Base-by-base conservation (phyloP, 345 rosid species). In the Populus ilicifolia region DNA sequence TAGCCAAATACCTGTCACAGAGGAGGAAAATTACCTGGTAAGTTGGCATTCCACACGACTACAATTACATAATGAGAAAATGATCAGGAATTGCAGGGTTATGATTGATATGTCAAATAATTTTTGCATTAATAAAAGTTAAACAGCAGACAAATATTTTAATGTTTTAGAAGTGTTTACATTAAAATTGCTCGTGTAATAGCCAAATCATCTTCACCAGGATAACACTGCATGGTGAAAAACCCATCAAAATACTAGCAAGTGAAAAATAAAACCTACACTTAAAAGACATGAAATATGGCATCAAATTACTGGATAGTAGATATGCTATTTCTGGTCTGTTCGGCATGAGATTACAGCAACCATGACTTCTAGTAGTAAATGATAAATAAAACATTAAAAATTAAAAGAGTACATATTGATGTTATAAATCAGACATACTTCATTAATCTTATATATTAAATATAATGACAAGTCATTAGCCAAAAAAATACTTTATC, bases 161-260 rank as follows among this genome's bases (percentile, higher is more conserved):
- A 64, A 59, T 23, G n/a, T 76, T 18, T 43, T 14, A 59, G 67
- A 78, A 69, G 71, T 43, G 68, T 93, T 84, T 82, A 96, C 98
- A 91, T 82, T 78, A 96, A 86, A 76, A 89, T 77, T 73, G 92
- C 97, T 72, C 94, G 84, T 80, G 95, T 93, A 82, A 96, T 86
- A 29, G 97, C 99, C 62, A 92, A 80, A 86, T 96, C 99, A 80
- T 94, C 99, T 91, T 96, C 99, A 41, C 97, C 94, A 1, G 99
- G 99, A 89, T 92, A 96, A 83, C 99, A 93, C 99, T 96, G 95
- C 84, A 83, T n/a, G 65, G 67, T 80, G 65, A 35, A 76, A 70
- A 80, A 78, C 46, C 29, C 44, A 64, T 70, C 39, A 54, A 54
- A 75, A 66, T 74, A 50, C 46, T 30, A 65, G 50, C 63, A 29